Evolutionary conservation across 2,329 filamentous ascomycete species (phyloP), one percentile per base, ranked within the genome.

Genomic region (Epicoccum sorghinum): DNA sequence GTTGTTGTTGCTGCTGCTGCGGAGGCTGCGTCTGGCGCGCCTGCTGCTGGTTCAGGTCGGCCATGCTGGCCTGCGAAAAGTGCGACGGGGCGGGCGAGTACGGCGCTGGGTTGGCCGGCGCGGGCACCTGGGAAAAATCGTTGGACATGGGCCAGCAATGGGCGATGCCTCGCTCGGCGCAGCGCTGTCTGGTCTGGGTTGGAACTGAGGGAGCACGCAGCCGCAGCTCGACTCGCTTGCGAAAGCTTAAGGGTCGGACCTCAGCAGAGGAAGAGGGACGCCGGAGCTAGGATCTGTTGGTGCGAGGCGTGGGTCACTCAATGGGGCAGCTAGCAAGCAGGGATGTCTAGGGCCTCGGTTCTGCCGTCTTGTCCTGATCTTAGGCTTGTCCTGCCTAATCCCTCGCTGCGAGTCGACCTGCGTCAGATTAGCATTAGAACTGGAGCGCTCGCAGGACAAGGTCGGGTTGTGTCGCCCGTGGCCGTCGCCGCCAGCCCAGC

Each of bases 31-130:
- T 29, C 27, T 55, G 62, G 50, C 64, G 60, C 47, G 59, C 50
- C 57, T 71, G 68, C 62, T 72, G 68, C 57, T 56, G 56, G 53
- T 59, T 68, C 46, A 66, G 68, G 47, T 75, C 71, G 38, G 69
- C 68, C 71, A 74, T 74, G 59, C 38, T 69, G 55, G 64, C 52
- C 32, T 64, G 66, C 46, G 66, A 65, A 66, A 66, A 68, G 60
- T 68, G 70, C 58, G 68, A 69, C 24, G 66, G 64, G 41, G 67
- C 69, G 42, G 68, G 69, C 61, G 65, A 68, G 60, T 69, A 71
- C 47, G 68, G 65, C 61, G 65, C 60, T 47, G 65, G 53, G 55
- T 54, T 54, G 59, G 52, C 46, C 30, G 63, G 62, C 51, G 60
- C 55, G 40, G 51, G 45, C 42, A 46, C 48, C 12, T 14, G 7